Percentiles rank a stretch among this genome's conserved stretches.
These are phyloP conservation scores for Colletotrichum sojae DNA, from an alignment of 2,329 filamentous ascomycete species.

Conservation along the genomic window DNA sequence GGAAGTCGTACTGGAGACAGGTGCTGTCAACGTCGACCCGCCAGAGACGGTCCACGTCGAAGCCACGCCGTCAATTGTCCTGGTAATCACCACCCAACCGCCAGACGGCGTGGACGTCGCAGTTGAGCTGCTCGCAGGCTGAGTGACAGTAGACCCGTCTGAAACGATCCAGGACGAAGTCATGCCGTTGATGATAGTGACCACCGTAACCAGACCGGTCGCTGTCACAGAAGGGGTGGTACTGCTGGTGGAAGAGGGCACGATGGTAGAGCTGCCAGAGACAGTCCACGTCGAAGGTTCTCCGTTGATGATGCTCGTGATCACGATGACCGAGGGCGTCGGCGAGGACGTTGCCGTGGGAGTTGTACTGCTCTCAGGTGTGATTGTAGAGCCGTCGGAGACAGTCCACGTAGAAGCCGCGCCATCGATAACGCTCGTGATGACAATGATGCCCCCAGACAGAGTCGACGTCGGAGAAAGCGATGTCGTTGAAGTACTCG, in stretches of 20 bases:
- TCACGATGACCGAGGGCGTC: background rate
- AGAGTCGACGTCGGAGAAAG: background rate
- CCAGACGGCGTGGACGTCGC: background rate
- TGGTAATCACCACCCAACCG: slow-evolving; percentile 11
- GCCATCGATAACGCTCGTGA: slow-evolving; percentile 5
- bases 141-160: slow-evolving; percentile 2
- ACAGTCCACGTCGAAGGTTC: background rate
- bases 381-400: background rate
- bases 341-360: background rate
- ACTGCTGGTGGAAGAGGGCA: background rate
- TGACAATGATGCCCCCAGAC: background rate
- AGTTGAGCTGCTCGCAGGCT: background rate
- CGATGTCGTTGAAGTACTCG: background rate
- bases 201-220: background rate
- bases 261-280: background rate
- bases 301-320: slow-evolving; percentile 8
- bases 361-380: background rate
- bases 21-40: background rate
- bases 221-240: background rate
- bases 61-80: background rate
- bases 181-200: slow-evolving; percentile 8
- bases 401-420: background rate
- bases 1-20: background rate
- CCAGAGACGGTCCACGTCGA: slow-evolving; percentile 8
- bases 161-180: slow-evolving; percentile 9